Conservation (phyloP, 2,329 filamentous ascomycete species). For the Didymosphaeria variabile region DNA sequence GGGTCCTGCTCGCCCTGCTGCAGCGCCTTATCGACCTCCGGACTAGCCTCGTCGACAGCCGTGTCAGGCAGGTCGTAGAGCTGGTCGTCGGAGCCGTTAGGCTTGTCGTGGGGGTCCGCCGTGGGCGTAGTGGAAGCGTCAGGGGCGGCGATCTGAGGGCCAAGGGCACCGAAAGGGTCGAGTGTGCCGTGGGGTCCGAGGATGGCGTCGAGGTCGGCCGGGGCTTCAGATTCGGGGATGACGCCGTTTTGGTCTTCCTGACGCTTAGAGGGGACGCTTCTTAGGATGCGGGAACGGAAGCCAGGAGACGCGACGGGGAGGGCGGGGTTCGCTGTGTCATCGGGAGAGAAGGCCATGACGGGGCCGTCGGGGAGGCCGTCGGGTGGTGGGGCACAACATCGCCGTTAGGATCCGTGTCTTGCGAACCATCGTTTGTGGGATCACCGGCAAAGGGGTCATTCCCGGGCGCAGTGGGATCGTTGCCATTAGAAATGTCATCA, state of each 20-base stretch:
- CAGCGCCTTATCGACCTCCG: constrained; percentile 8
- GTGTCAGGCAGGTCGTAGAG: constrained; percentile 4
- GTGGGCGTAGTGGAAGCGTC: background rate
- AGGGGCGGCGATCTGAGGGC: background rate
- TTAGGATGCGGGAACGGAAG: constrained; percentile 7
- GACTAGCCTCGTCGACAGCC: constrained; percentile 10
- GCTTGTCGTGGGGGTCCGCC: background rate
- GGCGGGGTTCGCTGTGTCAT: too few species aligned
- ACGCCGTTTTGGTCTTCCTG: constrained; percentile 6
- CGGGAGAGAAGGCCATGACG: background rate
- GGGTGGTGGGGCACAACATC: too few species aligned
- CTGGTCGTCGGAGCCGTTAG: background rate
- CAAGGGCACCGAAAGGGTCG: constrained; percentile 7
- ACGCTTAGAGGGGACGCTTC: background rate
- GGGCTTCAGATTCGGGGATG: constrained; percentile 3
- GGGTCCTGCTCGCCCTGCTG: constrained; percentile 9
- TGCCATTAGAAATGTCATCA: background rate
- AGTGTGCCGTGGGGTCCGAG: constrained; percentile 14
- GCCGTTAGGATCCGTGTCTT: too few species aligned
- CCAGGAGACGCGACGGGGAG: background rate
- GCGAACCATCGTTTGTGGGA: background rate
- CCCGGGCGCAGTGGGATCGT: background rate
- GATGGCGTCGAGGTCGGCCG: constrained; percentile 12
- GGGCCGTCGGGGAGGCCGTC: background rate
- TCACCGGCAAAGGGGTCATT: background rate